Evolutionary conservation across 176 grass and related monocot genomes (phyloP).

Genomic region (Oryza glaberrima): DNA sequence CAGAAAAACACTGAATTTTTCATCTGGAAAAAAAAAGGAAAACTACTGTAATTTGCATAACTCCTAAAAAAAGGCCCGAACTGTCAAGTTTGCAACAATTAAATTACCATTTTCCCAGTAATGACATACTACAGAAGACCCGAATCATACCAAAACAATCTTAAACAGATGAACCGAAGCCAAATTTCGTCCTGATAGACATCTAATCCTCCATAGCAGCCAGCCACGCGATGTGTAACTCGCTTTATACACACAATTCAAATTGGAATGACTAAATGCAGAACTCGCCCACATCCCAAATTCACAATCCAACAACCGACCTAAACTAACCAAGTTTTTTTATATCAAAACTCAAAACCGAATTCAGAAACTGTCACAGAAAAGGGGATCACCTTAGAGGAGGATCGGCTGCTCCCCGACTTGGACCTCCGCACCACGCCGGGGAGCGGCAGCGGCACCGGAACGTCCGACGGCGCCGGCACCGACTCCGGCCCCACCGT

Average conservation of each 20-base stretch:
- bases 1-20: not conserved
- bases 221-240: not conserved
- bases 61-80: not conserved
- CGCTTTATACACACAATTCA: not conserved
- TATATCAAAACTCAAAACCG: not conserved
- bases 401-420: slow-evolving; percentile 54
- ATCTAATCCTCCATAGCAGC: not conserved
- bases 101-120: not conserved
- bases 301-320: slow-evolving; percentile 10
- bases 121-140: not conserved
- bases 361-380: slow-evolving; percentile 5
- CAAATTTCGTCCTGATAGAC: not conserved
- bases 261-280: slow-evolving; percentile 2
- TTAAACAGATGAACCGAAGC: not conserved
- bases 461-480: not conserved
- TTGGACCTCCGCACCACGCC: slow-evolving; percentile 46
- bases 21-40: not conserved
- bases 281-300: not conserved
- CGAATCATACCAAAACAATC: slow-evolving; percentile 9
- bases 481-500: slow-evolving; percentile 12
- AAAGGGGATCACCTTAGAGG: slow-evolving; percentile 64
- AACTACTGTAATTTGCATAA: not conserved
- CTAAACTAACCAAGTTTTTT: not conserved
- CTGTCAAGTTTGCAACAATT: slow-evolving; percentile 17
- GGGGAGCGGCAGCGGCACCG: not conserved